Evolutionary conservation across 2,329 filamentous ascomycete genomes (phyloP).

Genomic region (Phaeosphaeriaceae sp.): DNA sequence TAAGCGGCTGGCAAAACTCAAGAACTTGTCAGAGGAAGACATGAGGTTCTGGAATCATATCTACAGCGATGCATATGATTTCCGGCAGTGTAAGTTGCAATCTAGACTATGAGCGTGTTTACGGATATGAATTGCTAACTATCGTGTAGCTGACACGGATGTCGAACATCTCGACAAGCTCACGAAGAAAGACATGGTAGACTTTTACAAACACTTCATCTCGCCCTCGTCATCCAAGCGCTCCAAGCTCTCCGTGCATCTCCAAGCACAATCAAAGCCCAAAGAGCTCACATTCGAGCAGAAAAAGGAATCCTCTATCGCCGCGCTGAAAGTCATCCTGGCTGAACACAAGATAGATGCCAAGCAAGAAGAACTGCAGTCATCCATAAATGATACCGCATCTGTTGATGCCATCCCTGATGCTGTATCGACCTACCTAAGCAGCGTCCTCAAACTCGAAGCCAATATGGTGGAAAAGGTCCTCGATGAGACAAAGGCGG

Average conservation of each 20-base stretch:
- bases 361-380: conserved; percentile 51
- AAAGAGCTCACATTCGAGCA: conserved; percentile 48
- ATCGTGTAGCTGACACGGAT: conserved; percentile 70
- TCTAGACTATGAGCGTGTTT: neutral
- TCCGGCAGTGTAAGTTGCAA: conserved; percentile 73
- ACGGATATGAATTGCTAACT: conserved; percentile 3
- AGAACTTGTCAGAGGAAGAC: conserved; percentile 88
- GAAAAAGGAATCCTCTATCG: conserved; percentile 49
- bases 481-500: conserved; percentile 57
- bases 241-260: conserved; percentile 84
- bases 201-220: conserved; percentile 80
- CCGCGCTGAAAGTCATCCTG: conserved; percentile 53
- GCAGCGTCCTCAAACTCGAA: conserved; percentile 52
- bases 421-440: conserved; percentile 58
- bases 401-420: conserved; percentile 57
- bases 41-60: conserved; percentile 85
- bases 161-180: conserved; percentile 75
- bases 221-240: conserved; percentile 73
- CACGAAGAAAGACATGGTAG: conserved; percentile 78
- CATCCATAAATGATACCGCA: conserved; percentile 54
- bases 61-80: conserved; percentile 85
- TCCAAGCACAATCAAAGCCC: conserved; percentile 72
- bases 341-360: conserved; percentile 54
- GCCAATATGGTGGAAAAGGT: conserved; percentile 58
- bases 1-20: conserved; percentile 86